Base-by-base conservation (phyloP, 768 basidiomycete species). In the Hortiboletus campestris region DNA sequence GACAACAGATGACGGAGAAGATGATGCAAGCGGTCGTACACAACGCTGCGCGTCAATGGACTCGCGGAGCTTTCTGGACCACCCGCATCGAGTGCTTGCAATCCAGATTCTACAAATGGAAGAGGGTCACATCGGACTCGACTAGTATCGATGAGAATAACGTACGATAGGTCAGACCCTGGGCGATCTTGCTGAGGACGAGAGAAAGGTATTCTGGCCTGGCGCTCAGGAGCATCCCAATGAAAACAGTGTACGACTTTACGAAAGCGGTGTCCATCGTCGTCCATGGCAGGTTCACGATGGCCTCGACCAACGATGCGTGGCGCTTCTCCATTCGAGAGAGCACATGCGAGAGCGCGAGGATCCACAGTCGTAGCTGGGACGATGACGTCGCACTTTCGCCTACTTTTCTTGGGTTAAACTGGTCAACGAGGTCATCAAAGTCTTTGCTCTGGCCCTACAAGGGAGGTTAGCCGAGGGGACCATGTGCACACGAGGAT, bases 181-280 rank as follows among this genome's bases (percentile, higher is more conserved):
- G 85, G 13, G 93, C 84, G 39, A 91, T 85, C 74, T 84, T 94
- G 55, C 80, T 79, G 6, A 98, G 83, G 7, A 98, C 85, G 49
- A 89, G 79, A 22, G 87, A 88, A 32, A 96, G 80, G 72, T 96
- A 98, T 74, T 97, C 93, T 56, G 95, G 91, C 58, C 89, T 77
- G 22, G 96, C 92, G 58, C 90, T 93, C 62, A 96, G 82, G 39
- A 99, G 83, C 78, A 95, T 91, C 28, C 92, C 91, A 46, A 94
- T 83, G 68, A 97, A 97, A 35, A 88, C 81, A 31, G 87, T 88
- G 73, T 96, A 98, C 6, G 87, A 85, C 72, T 88, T 89, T 49
- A 95, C 94, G 60, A 96, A 90, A 34, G 77, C 75, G 32, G 82
- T 82, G 66, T 96, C 94, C 72, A 93, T 84, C n/a, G 85, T 90